Conservation (phyloP, 768 basidiomycete species). For the Psilocybe tampanensis region DNA sequence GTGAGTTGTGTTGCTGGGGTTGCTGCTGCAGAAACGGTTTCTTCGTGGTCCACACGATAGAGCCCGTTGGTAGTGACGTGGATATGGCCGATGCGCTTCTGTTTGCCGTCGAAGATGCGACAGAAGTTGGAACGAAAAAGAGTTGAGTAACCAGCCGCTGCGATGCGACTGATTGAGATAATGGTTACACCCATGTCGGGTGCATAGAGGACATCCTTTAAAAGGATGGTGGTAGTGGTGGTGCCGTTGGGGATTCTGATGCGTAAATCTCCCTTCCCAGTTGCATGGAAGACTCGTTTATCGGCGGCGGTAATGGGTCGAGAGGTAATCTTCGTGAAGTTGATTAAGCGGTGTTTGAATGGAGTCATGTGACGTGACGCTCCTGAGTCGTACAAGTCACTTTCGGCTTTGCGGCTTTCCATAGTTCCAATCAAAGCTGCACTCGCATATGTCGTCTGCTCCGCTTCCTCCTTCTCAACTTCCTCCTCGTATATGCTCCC, state of each 20-base stretch:
- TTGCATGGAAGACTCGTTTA: no score
- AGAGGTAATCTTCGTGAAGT: slow-evolving; percentile 22
- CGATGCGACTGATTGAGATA: no score
- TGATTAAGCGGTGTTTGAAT: slow-evolving; percentile 29
- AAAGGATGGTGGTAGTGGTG: no score
- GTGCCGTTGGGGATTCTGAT: no score
- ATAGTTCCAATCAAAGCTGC: not conserved
- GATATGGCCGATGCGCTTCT: slow-evolving; percentile 21
- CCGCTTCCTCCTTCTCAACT: no score
- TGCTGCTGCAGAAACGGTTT: slow-evolving; percentile 1
- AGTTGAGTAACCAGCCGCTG: slow-evolving; percentile 20
- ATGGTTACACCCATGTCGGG: no score
- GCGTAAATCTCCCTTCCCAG: no score
- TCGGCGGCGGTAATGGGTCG: no score
- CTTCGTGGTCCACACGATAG: slow-evolving; percentile 15
- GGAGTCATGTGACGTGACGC: slow-evolving; percentile 38
- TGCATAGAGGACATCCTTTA: no score
- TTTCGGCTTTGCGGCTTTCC: slow-evolving; percentile 12
- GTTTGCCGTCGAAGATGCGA: slow-evolving; percentile 23
- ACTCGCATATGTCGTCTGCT: no score
- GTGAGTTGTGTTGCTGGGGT: slow-evolving; percentile 10
- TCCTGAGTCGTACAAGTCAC: slow-evolving; percentile 38
- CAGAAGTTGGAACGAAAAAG: slow-evolving; percentile 26
- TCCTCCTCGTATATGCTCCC: no score
- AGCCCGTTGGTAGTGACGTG: slow-evolving; percentile 19